Evolutionary conservation across 176 grass and related monocot species (phyloP).

Genomic region (Hyparrhenia diplandra): DNA sequence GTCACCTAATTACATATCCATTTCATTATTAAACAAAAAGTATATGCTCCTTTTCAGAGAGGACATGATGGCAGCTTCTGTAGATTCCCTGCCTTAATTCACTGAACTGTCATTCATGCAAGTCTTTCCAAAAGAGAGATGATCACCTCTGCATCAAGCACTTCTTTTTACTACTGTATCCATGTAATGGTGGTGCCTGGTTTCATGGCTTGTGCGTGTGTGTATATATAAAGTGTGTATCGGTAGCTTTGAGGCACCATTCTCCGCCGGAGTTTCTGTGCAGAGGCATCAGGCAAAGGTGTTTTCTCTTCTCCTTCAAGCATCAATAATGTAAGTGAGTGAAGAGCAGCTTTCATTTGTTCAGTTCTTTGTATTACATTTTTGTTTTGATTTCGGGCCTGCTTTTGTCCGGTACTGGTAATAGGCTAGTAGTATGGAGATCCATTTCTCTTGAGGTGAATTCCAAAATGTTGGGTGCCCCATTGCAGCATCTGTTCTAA

Average conservation of each 20-base stretch:
- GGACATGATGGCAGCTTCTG: background rate
- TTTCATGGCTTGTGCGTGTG: background rate
- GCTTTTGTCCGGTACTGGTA: background rate
- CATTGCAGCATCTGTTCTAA: background rate
- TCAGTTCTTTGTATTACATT: too few relatives aligned
- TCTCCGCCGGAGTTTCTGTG: background rate
- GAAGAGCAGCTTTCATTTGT: too few relatives aligned
- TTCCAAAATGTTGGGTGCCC: background rate
- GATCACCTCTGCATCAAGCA: background rate
- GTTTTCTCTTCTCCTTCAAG: too few relatives aligned
- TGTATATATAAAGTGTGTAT: background rate
- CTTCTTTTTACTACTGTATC: background rate
- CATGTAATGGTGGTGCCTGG: too few relatives aligned
- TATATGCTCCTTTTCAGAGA: background rate
- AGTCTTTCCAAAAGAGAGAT: background rate
- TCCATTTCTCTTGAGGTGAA: background rate
- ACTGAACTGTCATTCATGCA: background rate
- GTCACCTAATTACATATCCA: background rate
- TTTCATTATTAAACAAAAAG: background rate
- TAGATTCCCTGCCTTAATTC: background rate
- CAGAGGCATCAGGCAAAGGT: too few relatives aligned
- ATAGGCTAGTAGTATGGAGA: background rate
- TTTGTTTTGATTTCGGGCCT: background rate
- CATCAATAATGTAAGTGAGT: background rate
- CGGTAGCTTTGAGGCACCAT: background rate